A percentile compares a stretch with the other conserved stretches of the same genome.
phyloP scores from a whole-genome alignment of 306 rosid genomes.

The Corylus heterophylla region DNA sequence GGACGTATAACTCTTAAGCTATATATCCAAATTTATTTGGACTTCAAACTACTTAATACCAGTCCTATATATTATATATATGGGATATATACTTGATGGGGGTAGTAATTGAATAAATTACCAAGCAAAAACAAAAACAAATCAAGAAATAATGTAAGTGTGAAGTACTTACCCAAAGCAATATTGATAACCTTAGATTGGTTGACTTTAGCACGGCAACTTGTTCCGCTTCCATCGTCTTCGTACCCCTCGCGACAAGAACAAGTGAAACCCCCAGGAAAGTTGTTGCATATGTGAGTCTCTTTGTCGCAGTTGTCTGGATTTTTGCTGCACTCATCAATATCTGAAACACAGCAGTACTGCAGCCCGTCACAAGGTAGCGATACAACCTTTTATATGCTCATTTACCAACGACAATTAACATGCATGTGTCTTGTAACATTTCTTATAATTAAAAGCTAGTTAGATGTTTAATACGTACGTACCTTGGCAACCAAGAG shows the following conservation, averaged over 20 bases:
- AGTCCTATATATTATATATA: no score
- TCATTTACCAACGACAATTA: neutral
- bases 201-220: neutral
- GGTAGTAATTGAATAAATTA: no score
- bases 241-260: neutral
- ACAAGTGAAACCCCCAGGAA: neutral
- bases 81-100: no score
- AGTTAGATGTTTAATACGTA: no score
- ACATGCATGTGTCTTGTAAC: no score
- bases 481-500: constrained; percentile 29
- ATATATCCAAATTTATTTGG: no score
- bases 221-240: neutral
- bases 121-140: no score
- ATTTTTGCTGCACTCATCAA: neutral
- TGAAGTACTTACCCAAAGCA: neutral
- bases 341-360: neutral
- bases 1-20: no score
- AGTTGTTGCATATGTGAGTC: neutral
- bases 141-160: no score
- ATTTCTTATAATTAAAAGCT: no score
- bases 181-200: neutral
- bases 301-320: neutral
- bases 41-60: no score
- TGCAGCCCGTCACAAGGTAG: neutral
- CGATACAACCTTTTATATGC: neutral